phyloP scores from a whole-genome alignment of 345 rosid species.

The Pelargonium nanum region DNA sequence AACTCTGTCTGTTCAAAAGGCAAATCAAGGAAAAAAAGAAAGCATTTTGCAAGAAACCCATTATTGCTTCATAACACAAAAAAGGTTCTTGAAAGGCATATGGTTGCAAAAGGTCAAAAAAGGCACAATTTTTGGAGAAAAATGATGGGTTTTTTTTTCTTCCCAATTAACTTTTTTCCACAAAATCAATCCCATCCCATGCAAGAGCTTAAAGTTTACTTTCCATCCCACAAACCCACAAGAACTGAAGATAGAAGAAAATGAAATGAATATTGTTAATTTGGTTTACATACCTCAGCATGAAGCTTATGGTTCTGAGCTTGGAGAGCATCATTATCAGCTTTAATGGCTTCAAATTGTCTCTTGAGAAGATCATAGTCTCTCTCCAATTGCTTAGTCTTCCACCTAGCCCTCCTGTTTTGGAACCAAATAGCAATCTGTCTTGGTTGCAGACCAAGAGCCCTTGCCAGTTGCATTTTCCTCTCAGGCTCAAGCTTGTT shows the following conservation, averaged over 20 bases:
- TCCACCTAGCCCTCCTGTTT: constrained; percentile 94
- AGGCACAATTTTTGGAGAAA: constrained; percentile 10
- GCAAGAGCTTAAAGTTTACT: neutral
- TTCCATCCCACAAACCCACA: constrained; percentile 10
- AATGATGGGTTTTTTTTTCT: constrained; percentile 3
- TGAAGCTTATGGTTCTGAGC: constrained; percentile 81
- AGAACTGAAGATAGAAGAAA: neutral
- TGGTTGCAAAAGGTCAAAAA: neutral
- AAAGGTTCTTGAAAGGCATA: neutral
- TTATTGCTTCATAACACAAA: neutral
- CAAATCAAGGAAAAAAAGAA: neutral
- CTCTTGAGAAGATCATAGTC: constrained; percentile 78
- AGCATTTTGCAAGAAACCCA: neutral
- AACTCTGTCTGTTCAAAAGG: too few relatives aligned
- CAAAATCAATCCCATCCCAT: neutral
- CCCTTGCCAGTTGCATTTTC: constrained; percentile 91
- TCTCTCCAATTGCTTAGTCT: constrained; percentile 92
- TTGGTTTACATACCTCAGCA: constrained; percentile 57
- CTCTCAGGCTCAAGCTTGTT: constrained; percentile 98
- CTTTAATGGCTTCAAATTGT: constrained; percentile 69
- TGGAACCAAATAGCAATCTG: constrained; percentile 99
- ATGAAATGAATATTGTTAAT: too few relatives aligned
- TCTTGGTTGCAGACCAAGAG: constrained; percentile 90
- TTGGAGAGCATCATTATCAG: constrained; percentile 70
- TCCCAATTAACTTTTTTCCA: constrained; percentile 6